These are phyloP conservation scores for Hawksworthiomyces lignivorus DNA, from an alignment of 2,329 filamentous ascomycete genomes.

Conservation along the genomic window DNA sequence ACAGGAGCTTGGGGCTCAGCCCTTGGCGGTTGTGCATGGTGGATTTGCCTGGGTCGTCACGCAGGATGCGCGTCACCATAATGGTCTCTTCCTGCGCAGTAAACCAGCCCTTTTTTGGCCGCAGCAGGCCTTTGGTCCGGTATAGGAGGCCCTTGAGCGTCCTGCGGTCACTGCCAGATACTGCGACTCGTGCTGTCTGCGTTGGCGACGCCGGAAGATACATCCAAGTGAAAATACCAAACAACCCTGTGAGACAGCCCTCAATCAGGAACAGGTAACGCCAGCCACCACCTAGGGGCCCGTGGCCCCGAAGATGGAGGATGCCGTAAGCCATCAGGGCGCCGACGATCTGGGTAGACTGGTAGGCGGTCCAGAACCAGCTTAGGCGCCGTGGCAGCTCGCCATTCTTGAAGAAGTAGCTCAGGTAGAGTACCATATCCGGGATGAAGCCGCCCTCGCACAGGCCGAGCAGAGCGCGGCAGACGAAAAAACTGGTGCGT, in stretches of 20 bases:
- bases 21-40: constrained; percentile 46
- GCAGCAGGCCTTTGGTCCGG: too few species aligned
- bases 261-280: constrained; percentile 46
- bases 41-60: constrained; percentile 50
- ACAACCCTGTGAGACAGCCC: constrained; percentile 33
- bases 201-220: constrained; percentile 35
- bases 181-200: constrained; percentile 34
- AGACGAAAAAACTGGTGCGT: constrained; percentile 20
- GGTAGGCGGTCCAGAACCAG: constrained; percentile 24
- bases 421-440: constrained; percentile 25
- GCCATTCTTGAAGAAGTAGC: constrained; percentile 24
- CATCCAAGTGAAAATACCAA: constrained; percentile 36
- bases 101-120: constrained; percentile 45
- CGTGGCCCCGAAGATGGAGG: constrained; percentile 22
- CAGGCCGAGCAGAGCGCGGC: constrained; percentile 5
- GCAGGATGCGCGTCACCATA: constrained; percentile 46
- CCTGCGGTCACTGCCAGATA: too few species aligned
- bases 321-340: constrained; percentile 26
- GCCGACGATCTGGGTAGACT: constrained; percentile 23
- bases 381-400: constrained; percentile 25
- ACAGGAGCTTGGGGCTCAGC: constrained; percentile 14
- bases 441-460: constrained; percentile 22
- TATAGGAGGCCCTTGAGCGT: too few species aligned
- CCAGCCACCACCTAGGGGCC: constrained; percentile 26
- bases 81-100: constrained; percentile 48